Evolutionary conservation across 1,139 yeast species (phyloP), one percentile per base, ranked within the genome.

Genomic region (Candida albicans): DNA sequence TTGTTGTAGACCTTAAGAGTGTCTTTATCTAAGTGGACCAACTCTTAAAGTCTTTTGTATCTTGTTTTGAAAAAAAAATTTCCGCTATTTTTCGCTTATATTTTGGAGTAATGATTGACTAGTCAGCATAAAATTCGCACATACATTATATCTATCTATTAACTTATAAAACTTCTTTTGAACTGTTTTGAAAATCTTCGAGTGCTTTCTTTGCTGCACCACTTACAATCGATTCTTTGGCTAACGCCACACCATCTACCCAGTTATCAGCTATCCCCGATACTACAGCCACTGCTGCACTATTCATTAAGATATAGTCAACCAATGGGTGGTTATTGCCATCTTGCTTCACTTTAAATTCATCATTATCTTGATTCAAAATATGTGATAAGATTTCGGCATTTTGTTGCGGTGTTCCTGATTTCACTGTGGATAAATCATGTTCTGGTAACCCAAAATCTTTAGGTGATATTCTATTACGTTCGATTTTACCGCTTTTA

Each of bases 341-440:
- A 3, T 46, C 49, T 1, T 46, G 52, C 3, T 64, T 55, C 22
- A 72, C 54, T 39, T 59, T 58, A 55, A 73, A 75, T 40, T 76
- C 68, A 2, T 68, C 56, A 6, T 68, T 41, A 71, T 79, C 77
- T 46, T 82, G 85, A 32, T 70, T 64, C 43, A 87, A 70, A 13
- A 89, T 76, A 45, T 79, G 77, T 44, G 65, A 64, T 45, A 93
- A 75, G 1, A 78, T 58, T 4, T 59, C 66, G 0, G 99, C 97
- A 61, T 93, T 93, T 57, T 88, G 87, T 31, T 72, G 73, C 0
- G 99, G 96, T 0, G 97, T 87, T 3, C 96, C 95, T 1, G 96
- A 87, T 41, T 76, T 75, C 15, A 95, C 97, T 3, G 73, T 68
- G 3, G 67, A 66, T 37, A 93, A 69, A 1, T 81, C 64, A 64